phyloP scores from a whole-genome alignment of 768 basidiomycete genomes.

The Tephrocybe sp. region DNA sequence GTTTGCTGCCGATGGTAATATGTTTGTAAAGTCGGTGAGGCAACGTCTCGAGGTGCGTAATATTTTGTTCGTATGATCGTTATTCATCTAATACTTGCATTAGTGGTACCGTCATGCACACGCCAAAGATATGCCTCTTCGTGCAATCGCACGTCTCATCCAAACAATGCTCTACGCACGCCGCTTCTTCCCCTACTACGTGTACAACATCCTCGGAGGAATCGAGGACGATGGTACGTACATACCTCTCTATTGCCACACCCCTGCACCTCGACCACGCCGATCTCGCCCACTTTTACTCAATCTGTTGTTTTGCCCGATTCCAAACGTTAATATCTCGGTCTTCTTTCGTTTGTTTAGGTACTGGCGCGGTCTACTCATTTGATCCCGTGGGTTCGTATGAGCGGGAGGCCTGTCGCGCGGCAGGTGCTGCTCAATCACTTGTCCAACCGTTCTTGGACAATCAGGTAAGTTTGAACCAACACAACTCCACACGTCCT shows the following conservation, averaged over 20 bases:
- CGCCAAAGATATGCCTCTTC: constrained; percentile 95
- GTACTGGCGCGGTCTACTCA: constrained; percentile 97
- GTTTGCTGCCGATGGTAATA: constrained; percentile 95
- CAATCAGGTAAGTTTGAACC: constrained; percentile 75
- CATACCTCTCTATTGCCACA: constrained; percentile 4
- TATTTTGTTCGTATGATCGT: background rate
- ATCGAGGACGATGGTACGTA: constrained; percentile 92
- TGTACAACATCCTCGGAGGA: constrained; percentile 94
- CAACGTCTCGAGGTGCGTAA: constrained; percentile 87
- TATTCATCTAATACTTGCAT: constrained; percentile 3
- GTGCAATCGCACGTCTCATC: constrained; percentile 94
- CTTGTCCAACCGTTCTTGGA: constrained; percentile 97
- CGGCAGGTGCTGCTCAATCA: constrained; percentile 92
- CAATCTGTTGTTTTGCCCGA: constrained; percentile 2
- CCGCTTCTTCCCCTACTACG: constrained; percentile 98
- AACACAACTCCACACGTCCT: constrained; percentile 9
- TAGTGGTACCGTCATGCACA: constrained; percentile 99
- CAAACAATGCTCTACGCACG: constrained; percentile 97
- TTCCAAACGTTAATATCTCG: constrained; percentile 10
- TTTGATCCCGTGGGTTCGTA: constrained; percentile 99
- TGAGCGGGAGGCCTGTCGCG: constrained; percentile 94
- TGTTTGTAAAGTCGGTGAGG: constrained; percentile 95
- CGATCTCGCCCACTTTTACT: constrained; percentile 11
- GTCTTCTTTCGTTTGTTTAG: constrained; percentile 36
- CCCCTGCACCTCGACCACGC: constrained; percentile 21